Conservation (phyloP, 768 basidiomycete genomes). For the Mycena kentingensis region DNA sequence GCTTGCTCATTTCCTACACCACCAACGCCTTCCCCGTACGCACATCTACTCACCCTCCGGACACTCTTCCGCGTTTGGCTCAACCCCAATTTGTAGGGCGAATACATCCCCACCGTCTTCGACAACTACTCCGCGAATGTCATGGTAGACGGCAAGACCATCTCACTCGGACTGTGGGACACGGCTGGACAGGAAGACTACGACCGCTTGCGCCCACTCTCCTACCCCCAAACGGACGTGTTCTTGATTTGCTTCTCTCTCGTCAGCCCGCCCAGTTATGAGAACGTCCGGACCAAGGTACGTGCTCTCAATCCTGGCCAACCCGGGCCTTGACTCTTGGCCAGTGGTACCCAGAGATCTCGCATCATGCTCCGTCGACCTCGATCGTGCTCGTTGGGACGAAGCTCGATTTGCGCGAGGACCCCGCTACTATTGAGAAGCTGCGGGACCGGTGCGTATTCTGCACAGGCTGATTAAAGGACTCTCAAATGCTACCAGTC, state of each 20-base stretch:
- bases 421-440: slow-evolving; percentile 89
- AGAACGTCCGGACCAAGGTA: slow-evolving; percentile 98
- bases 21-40: slow-evolving; percentile 95
- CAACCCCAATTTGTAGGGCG: slow-evolving; percentile 59
- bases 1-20: slow-evolving; percentile 98
- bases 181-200: slow-evolving; percentile 99
- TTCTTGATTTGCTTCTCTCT: slow-evolving; percentile 99
- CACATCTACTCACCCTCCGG: slow-evolving; percentile 20
- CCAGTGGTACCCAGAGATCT: slow-evolving; percentile 96
- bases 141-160: slow-evolving; percentile 98
- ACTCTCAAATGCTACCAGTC: slow-evolving; percentile 44
- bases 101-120: slow-evolving; percentile 98
- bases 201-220: slow-evolving; percentile 94
- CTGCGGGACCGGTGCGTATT: slow-evolving; percentile 76
- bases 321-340: slow-evolving; percentile 15
- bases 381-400: slow-evolving; percentile 95
- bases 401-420: slow-evolving; percentile 96
- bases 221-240: slow-evolving; percentile 98
- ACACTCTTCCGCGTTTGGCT: slow-evolving; percentile 18
- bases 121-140: slow-evolving; percentile 99
- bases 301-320: slow-evolving; percentile 27
- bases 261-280: slow-evolving; percentile 96
- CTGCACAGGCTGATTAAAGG: not conserved
- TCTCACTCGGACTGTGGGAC: slow-evolving; percentile 98
- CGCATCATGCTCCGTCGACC: slow-evolving; percentile 94